A percentile compares a stretch with the other conserved stretches of the same genome.
phyloP scores from a whole-genome alignment of 495 filamentous ascomycete genomes.

The Podospora didyma region DNA sequence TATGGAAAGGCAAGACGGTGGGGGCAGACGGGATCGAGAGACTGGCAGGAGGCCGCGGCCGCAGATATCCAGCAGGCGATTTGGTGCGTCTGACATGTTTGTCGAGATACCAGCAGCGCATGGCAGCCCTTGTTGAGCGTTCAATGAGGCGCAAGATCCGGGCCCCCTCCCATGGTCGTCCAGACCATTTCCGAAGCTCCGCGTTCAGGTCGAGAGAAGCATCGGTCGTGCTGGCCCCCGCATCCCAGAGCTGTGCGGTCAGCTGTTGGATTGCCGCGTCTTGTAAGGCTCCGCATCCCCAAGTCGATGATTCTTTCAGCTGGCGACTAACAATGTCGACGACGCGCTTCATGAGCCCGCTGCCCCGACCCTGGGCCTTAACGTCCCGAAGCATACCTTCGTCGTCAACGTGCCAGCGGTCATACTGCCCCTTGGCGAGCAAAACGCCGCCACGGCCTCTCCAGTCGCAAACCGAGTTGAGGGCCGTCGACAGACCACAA shows the following conservation, averaged over 20 bases:
- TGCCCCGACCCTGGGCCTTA: constrained; percentile 50
- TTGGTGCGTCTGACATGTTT: constrained; percentile 63
- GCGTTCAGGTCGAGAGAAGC: constrained; percentile 27
- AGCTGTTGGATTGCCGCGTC: constrained; percentile 40
- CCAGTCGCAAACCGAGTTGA: constrained; percentile 98
- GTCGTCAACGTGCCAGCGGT: constrained; percentile 94
- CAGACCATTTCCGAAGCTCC: constrained; percentile 65
- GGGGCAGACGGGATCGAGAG: constrained; percentile 84
- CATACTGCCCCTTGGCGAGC: constrained; percentile 63
- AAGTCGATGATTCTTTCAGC: constrained; percentile 78
- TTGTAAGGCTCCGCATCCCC: constrained; percentile 75
- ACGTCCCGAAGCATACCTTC: constrained; percentile 80
- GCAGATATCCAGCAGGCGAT: constrained; percentile 57
- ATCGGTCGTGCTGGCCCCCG: constrained; percentile 23
- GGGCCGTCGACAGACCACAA: constrained; percentile 90
- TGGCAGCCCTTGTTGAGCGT: constrained; percentile 69
- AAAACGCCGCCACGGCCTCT: constrained; percentile 81
- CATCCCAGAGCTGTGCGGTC: constrained; percentile 42
- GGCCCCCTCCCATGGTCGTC: constrained; percentile 81
- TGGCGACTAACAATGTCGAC: constrained; percentile 92
- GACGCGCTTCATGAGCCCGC: constrained; percentile 93
- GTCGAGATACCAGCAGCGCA: constrained; percentile 87
- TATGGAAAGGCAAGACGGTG: constrained; percentile 97
- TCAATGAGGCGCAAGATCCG: constrained; percentile 83
- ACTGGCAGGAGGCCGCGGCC: constrained; percentile 70